Evolutionary conservation across 441 rosid genomes (phyloP), one percentile per base, ranked within the genome.

Genomic region (Populus hybrid): DNA sequence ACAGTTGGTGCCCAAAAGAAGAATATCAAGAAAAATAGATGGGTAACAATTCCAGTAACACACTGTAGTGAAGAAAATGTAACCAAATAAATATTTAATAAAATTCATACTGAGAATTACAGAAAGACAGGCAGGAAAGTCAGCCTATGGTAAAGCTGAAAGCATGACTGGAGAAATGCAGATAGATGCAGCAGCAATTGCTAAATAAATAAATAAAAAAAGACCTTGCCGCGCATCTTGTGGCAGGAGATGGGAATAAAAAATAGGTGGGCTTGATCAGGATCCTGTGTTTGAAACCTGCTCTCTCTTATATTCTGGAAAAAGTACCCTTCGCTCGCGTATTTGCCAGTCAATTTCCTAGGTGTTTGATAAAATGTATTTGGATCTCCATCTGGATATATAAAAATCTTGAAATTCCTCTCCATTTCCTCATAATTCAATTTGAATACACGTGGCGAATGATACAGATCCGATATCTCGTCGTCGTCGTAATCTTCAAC

Each of bases 341-440:
- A 95, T 80, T 95, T 95, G 0, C 98, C 98, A 1, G 97, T 95
- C 18, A 95, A 81, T 82, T 94, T 95, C 88, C 98, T 89, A 26
- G 99, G 97, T n/a, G 99, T 95, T 78, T 92, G 98, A 73, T 87
- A 94, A 67, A 89, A 94, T 1, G 97, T 91, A 0, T 90, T 86
- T 0, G 95, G 93, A 87, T 95, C 98, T n/a, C 99, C 99, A 69
- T 95, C 99, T 0, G 97, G 95, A 77, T 95, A 95, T 14, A 95
- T 85, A 75, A 82, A 95, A 74, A 95, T 91, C 88, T 88, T 92
- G 87, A 94, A 95, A 32, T 82, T 81, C 79, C 30, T 84, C 91
- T 90, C 97, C 98, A 95, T 95, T 81, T 90, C 94, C 36, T 82
- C 86, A 84, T 88, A 94, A 82, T 90, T 91, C 81, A 87, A 76